Conservation (phyloP, 148 eudicot genomes). For the Persicaria maculosa region DNA sequence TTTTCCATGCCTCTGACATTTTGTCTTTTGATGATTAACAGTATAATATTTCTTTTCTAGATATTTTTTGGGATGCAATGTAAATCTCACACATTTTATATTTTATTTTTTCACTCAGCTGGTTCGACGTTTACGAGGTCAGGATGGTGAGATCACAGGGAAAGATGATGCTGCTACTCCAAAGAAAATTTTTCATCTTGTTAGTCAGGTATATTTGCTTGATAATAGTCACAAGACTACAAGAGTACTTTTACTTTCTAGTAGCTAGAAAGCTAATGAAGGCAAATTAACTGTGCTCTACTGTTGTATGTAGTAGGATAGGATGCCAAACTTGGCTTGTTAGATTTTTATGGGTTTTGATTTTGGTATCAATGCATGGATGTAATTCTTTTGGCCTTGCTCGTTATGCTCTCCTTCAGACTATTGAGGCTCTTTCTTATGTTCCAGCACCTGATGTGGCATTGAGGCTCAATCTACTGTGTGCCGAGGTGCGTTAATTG, state of each 20-base stretch:
- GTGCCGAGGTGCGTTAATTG: slow-evolving; percentile 72
- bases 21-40: not conserved
- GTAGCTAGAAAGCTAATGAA: not conserved
- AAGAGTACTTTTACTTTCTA: slow-evolving; percentile 5
- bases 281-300: not conserved
- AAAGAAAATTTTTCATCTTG: slow-evolving; percentile 75
- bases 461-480: slow-evolving; percentile 84
- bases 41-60: not conserved
- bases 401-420: slow-evolving; percentile 9
- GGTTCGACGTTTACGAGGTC: slow-evolving; percentile 70
- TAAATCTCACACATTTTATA: not conserved
- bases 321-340: not conserved
- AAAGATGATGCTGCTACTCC: slow-evolving; percentile 89
- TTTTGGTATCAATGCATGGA: not conserved
- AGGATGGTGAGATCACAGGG: slow-evolving; percentile 77
- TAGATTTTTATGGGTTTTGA: not conserved
- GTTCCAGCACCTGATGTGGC: slow-evolving; percentile 88
- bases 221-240: not conserved
- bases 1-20: not conserved
- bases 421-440: slow-evolving; percentile 66
- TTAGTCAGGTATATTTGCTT: slow-evolving; percentile 54
- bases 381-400: not conserved
- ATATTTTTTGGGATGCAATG: not conserved
- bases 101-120: slow-evolving; percentile 31
- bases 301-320: not conserved